Evolutionary conservation across 192 early-diverging fungal species (phyloP), one percentile per base, ranked within the genome.

Genomic region (Globomyces pollinis-pini): DNA sequence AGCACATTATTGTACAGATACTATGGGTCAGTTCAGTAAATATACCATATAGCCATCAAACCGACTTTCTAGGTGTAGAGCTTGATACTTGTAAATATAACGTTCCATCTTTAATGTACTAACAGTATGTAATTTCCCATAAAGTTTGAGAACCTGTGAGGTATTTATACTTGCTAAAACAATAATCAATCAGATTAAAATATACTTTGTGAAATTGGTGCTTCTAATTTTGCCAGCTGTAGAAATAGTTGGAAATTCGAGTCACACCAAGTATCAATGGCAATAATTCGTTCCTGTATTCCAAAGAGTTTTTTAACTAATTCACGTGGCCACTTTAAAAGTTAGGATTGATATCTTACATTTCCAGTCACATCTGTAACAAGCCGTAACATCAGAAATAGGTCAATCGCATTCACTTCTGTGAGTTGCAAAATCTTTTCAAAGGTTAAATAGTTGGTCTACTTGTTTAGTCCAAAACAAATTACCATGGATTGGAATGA

Each of bases 11-110:
- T 18, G 29, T 28, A 55, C n/a, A 55, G 31, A 26, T 28, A 41
- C 44, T 47, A 7, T 3, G 23, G 5, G 28, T 47, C 7, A 47
- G n/a, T n/a, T n/a, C 23, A 26, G 20, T 15, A 2, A 20, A 47
- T 3, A 28, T 47, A 47, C 44, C 31, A 55, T 11, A 55, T 55
- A 55, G 0, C 53, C 53, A n/a, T n/a, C n/a, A n/a, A n/a, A n/a
- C n/a, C n/a, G n/a, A n/a, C n/a, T n/a, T n/a, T n/a, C n/a, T n/a
- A n/a, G n/a, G n/a, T n/a, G n/a, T n/a, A n/a, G n/a, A n/a, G n/a
- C n/a, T n/a, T n/a, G n/a, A n/a, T n/a, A n/a, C n/a, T n/a, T n/a
- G n/a, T n/a, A n/a, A n/a, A n/a, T n/a, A n/a, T n/a, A n/a, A n/a
- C n/a, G n/a, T n/a, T n/a, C n/a, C n/a, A n/a, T n/a, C n/a, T n/a